Base-by-base conservation (phyloP, 176 grass and related monocot genomes). In the Miscanthus lutarioriparius region DNA sequence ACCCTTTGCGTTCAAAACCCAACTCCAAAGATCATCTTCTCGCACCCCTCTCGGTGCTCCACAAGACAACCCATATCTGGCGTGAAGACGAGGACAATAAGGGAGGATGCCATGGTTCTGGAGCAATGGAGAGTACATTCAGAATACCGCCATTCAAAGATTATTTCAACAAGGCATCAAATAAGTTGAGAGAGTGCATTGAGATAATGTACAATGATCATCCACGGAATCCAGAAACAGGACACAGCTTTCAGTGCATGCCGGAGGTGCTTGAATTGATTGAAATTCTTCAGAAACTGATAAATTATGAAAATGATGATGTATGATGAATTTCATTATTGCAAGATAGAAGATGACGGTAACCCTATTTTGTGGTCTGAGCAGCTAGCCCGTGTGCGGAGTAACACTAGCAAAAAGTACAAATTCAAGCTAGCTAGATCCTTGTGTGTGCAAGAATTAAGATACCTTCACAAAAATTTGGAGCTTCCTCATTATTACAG, bases 151-250 rank as follows among this genome's bases (percentile, higher is more conserved):
- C 37, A 22, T 84, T 84, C 5, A 72, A 67, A 71, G 10, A 45
- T 47, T 44, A 53, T 36, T 91, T 80, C 53, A 62, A 44, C 35
- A 38, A 8, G 25, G 36, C 89, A 27, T 61, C 58, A 38, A 5
- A 32, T 2, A 11, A 19, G 17, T 43, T 78, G 39, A 28, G 39
- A 4, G 7, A 41, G 61, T 78, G 0, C n/a, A 64, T 78, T 62
- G 58, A 27, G 8, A 88, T 56, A 67, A 27, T 91, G 5, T 78
- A 64, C 8, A 53, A 68, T 27, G 76, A 91, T 88, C 43, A 88
- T 40, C 86, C 90, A 73, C 82, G 65, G 69, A 70, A 43, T 85
- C 70, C 78, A n/a, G 63, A 78, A 85, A 74, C 78, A 74, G 30
- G 71, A 68, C 26, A 10, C 16, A 82, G 33, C 73, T 88, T 80